Evolutionary conservation across 164 flowering plant genomes (phyloP), one percentile per base, ranked within the genome.

Genomic region (Magnolia sinica): DNA sequence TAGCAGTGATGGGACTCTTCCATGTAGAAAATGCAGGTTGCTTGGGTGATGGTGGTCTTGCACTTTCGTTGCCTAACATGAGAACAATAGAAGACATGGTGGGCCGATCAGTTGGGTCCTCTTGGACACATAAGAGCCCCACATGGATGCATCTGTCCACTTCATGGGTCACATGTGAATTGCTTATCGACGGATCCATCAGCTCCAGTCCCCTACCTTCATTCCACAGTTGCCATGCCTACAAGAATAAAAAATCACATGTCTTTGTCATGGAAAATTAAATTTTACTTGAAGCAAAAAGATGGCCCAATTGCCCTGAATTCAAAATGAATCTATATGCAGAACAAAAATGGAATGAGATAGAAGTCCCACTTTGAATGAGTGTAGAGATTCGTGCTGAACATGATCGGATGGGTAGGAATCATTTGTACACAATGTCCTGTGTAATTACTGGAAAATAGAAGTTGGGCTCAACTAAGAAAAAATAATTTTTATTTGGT

Each of bases 51-150:
- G 74, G 76, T 11, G 79, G 83, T 19, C 55, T 23, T 13, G 68
- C 20, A n/a, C 76, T 61, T 19, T 76, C 72, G n/a, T 83, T 84
- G 72, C 74, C 71, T 14, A 72, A 22, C 67, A 79, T 66, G 49
- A 75, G 55, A 52, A 75, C 50, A 5, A 74, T 29, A 19, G 49
- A 13, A 14, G 67, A 55, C 68, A 72, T 65, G 16, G 23, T 31
- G 14, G 78, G 78, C 51, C 78, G 52, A 19, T 76, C 78, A 10
- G 14, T 20, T 11, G 78, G 49, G 10, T 18, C 20, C 52, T 76
- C 78, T 76, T 76, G 78, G 16, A 76, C 78, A 27, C 78, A 76
- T 8, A 76, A 50, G 20, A 76, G 29, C 11, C 65, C 64, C 24
- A 79, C 24, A 52, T 52, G 77, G 50, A 75, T 75, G 77, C 77